Conservation (phyloP, 139 green algal genomes). For the Coccomyxa sp. region DNA sequence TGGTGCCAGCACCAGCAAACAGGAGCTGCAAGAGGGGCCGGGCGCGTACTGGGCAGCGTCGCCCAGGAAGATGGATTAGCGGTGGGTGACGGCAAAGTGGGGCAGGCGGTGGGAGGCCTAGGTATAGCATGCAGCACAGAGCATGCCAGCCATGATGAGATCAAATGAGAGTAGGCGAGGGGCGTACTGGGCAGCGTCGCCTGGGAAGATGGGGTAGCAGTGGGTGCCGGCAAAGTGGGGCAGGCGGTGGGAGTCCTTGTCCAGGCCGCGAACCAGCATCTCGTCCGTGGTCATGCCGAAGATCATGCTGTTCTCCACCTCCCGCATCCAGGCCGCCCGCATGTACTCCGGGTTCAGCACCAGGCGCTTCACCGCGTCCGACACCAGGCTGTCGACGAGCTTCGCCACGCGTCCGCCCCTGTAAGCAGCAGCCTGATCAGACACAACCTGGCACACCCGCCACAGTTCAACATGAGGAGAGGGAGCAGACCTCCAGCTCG, state of each 20-base stretch:
- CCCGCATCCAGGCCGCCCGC: slow-evolving; percentile 37
- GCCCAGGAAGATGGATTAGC: too few relatives aligned
- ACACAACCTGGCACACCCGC: too few relatives aligned
- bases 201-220: slow-evolving; percentile 29
- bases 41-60: slow-evolving; percentile 11
- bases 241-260: slow-evolving; percentile 24
- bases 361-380: slow-evolving; percentile 40
- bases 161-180: background rate
- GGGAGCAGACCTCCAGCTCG: too few relatives aligned
- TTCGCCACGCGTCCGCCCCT: slow-evolving; percentile 23
- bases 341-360: slow-evolving; percentile 57
- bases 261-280: slow-evolving; percentile 33
- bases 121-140: background rate
- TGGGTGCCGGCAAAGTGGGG: slow-evolving; percentile 40
- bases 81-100: background rate
- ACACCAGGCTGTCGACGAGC: slow-evolving; percentile 26
- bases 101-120: background rate
- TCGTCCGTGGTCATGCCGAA: slow-evolving; percentile 33
- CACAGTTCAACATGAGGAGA: too few relatives aligned
- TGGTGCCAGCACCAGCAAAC: too few relatives aligned
- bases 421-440: background rate
- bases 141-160: background rate
- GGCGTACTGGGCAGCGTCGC: slow-evolving; percentile 9
- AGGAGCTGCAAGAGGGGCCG: background rate
- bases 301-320: slow-evolving; percentile 13